Base-by-base conservation (phyloP, 1,139 yeast genomes). In the Kazachstania sp. region DNA sequence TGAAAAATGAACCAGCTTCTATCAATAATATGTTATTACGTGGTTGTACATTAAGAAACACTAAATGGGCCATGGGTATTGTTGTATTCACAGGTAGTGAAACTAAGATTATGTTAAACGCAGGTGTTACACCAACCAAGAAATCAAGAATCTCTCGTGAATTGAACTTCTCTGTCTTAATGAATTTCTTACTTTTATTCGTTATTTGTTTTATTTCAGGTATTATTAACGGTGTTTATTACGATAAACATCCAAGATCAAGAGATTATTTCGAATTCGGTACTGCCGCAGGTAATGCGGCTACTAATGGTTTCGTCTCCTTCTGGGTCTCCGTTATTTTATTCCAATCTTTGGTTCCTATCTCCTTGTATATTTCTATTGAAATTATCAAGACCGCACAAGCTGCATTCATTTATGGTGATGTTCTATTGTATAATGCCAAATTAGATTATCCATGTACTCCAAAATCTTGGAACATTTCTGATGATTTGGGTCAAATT, bases 401-500 rank as follows among this genome's bases (percentile, higher is more conserved):
- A 62, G 97, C 98, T 0, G 88, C 78, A 56, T 92, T 92, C 71
- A 92, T 92, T 56, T 88, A 81, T 65, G 83, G 94, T 4, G 98
- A 92, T 68, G 77, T 79, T 41, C 75, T 83, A 59, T 84, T 92
- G 88, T 92, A 88, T 66, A 83, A 90, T 61, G 85, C 78, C 45
- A 80, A 74, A 51, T 71, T 92, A 53, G 96, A 92, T 65, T 90
- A 86, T 63, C 97, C 97, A 1, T 92, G 98, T 67, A 81, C 92
- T 4, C 97, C 98, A 8, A 90, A 92, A 64, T 78, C 96, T 0
- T 92, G 98, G 98, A 87, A 85, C 63, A 90, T 92, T 47, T 87
- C 97, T 12, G 98, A 92, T 69, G 98, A 92, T 66, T 73, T 92
- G 60, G 98, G 98, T 31, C 98, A 92, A 68, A 85, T 92, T 58